Conservation (phyloP, 2,329 filamentous ascomycete species). For the Claviceps pusilla region DNA sequence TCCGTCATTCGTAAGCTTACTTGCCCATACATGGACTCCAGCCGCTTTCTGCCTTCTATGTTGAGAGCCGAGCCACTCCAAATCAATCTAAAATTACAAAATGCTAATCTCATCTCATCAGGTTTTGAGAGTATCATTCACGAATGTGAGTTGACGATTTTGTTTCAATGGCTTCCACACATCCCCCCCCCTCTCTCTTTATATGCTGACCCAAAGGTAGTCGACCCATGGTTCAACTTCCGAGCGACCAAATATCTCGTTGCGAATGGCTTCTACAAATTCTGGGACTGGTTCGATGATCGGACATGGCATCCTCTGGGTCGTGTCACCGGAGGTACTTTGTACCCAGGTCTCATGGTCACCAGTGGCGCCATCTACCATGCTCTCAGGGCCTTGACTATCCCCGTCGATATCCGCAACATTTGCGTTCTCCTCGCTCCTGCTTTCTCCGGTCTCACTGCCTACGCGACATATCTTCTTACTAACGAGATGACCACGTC, state of each 20-base stretch:
- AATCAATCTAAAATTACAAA: neutral
- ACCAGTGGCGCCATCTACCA: conserved; percentile 97
- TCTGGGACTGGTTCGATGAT: conserved; percentile 99
- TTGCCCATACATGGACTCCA: neutral
- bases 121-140: conserved; percentile 99
- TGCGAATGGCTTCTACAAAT: conserved; percentile 92
- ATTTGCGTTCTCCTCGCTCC: conserved; percentile 95
- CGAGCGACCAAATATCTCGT: conserved; percentile 95
- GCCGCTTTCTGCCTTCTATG: neutral
- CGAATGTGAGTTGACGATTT: conserved; percentile 59
- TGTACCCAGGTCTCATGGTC: conserved; percentile 97
- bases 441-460: conserved; percentile 84
- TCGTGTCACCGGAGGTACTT: conserved; percentile 94
- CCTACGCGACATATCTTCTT: conserved; percentile 82
- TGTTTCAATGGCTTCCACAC: neutral
- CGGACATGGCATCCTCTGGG: conserved; percentile 98
- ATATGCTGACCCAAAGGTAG: conserved; percentile 33
- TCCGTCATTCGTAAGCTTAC: conserved; percentile 78
- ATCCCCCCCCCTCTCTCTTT: neutral
- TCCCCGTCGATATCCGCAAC: conserved; percentile 96
- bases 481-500: conserved; percentile 97
- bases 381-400: conserved; percentile 67
- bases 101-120: conserved; percentile 26
- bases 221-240: conserved; percentile 99
- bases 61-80: neutral